These are phyloP conservation scores for Larix sibirica DNA, from an alignment of 83 land plant genomes.

Conservation along the genomic window DNA sequence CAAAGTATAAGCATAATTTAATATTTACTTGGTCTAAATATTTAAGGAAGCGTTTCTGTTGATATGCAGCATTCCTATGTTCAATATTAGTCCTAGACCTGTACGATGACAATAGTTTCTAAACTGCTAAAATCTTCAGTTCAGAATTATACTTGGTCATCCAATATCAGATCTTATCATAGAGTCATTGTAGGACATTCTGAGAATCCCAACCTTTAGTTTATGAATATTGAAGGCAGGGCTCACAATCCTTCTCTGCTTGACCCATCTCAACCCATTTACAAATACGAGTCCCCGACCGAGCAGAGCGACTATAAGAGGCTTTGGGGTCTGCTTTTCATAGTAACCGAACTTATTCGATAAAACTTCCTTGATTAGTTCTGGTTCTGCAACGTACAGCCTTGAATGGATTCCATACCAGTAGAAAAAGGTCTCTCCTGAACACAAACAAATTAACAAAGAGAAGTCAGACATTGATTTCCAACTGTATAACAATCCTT, in stretches of 20 bases:
- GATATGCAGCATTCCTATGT: too few relatives aligned
- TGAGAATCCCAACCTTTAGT: conserved; percentile 37
- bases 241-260: conserved; percentile 30
- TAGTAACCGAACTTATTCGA: conserved; percentile 27
- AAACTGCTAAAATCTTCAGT: background rate
- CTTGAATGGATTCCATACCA: conserved; percentile 19
- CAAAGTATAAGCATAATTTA: too few relatives aligned
- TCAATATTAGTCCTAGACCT: too few relatives aligned
- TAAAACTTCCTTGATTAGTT: conserved; percentile 24
- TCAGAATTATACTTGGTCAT: background rate
- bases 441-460: background rate
- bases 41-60: too few relatives aligned
- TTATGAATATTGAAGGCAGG: conserved; percentile 48
- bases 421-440: conserved; percentile 4
- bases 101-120: background rate
- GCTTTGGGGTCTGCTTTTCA: conserved; percentile 9
- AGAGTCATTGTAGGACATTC: background rate
- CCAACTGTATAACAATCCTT: too few relatives aligned
- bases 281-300: conserved; percentile 34
- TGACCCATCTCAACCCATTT: conserved; percentile 36
- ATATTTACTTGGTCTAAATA: too few relatives aligned
- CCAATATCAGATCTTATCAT: background rate
- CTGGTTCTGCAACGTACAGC: conserved; percentile 21
- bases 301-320: conserved; percentile 4
- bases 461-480: too few relatives aligned